Evolutionary conservation across 2,329 filamentous ascomycete species (phyloP), one percentile per base, ranked within the genome.

Genomic region (Calonectria pauciramosa): DNA sequence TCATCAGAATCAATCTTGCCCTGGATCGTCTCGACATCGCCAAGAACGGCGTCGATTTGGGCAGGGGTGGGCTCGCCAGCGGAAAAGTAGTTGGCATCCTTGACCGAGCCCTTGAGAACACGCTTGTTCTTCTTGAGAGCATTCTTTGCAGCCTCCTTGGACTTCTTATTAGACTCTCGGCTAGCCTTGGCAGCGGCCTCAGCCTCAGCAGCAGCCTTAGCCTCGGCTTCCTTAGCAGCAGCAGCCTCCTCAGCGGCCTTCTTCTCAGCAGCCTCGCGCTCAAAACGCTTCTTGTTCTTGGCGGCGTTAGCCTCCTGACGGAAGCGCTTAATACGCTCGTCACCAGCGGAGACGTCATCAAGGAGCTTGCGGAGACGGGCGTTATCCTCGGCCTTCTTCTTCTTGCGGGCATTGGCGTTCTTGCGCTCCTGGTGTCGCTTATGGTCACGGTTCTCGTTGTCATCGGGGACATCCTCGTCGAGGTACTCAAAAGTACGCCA

Each of bases 91-190:
- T 98, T 98, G 82, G 95, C 96, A 80, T 99, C 97, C 91, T 99
- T 99, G 87, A 96, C 94, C 78, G 95, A 96, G 76, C 92, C 93
- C 86, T 97, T 96, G 81, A 99, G 93, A 63, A 99, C 94, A 90
- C 97, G 95, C 92, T 98, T 98, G 92, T 99, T 99, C 94, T 99
- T 99, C 94, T 99, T 99, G 82, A 97, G 94, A 18, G 97, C 97
- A 83, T 96, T 98, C 93, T 99, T 99, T 73, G 97, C 97, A 2
- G 96, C 96, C 87, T 99, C 97, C 90, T 99, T 99, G 75, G 94
- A 94, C 91, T 99, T 99, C 92, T 99, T 99, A 82, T 89, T 89
- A 77, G 94, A 91, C 80, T 96, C 96, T 80, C 94, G 94, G 72
- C 95, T 93, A 7, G 90, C 91, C 91, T 99, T 99, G 78, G 96